Evolutionary conservation across 2,329 filamentous ascomycete species (phyloP), one percentile per base, ranked within the genome.

Genomic region (Herpotrichia juniperi): DNA sequence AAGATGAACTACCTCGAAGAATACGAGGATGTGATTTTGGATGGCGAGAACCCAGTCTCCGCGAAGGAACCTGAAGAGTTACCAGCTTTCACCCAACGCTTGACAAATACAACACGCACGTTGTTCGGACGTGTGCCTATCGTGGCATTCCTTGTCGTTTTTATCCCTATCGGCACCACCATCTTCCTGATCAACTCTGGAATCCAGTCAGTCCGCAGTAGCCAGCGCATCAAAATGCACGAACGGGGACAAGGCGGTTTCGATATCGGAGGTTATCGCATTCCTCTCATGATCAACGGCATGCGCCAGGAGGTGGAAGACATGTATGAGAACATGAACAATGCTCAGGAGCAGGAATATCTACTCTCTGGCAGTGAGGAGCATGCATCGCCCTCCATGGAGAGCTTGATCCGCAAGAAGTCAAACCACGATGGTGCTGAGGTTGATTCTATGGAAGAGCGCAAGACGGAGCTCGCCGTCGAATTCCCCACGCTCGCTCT

Each of bases 261-360:
- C 48, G 81, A 87, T 48, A 80, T 90, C 14, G 80, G 84, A 14
- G 82, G 85, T 43, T 96, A 96, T 67, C 84, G 89, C 17, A 83
- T 93, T 25, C 90, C 91, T 0, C 76, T 94, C 9, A 68, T 72
- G 60, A 63, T 93, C 60, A 87, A 89, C 60, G 87, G 89, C 50
- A 84, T 93, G 21, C 88, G 88, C 34, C 85, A 84, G 50, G 87
- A 87, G 21, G 87, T 93, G 12, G 91, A 96, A 66, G 85, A 88
- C 44, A 86, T 87, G 1, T 91, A 91, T 64, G 90, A 91, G 71
- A 84, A 85, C 32, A 79, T 91, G 42, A 90, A 88, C 67, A 84
- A 81, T 57, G 79, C 83, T 2, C 88, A 91, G 62, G 78, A 80
- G 45, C 85, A 91, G 54, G 87, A 90, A 43, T 96, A 90, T 62